Base-by-base conservation (phyloP, 78 protist genomes). In the Emiliania huxleyi region DNA sequence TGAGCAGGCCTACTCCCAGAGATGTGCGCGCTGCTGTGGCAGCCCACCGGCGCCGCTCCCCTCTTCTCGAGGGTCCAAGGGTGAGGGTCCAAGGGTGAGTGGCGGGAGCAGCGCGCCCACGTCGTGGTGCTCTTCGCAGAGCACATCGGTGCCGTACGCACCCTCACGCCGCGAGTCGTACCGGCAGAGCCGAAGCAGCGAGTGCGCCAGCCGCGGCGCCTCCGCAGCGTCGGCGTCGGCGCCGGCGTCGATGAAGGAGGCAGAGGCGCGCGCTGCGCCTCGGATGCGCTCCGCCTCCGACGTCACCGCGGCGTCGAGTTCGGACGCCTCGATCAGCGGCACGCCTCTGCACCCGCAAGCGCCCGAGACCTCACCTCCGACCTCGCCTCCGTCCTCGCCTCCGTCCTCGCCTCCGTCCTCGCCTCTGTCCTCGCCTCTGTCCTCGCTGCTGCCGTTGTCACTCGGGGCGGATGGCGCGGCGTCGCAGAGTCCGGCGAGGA, bases 71-170 rank as follows among this genome's bases (percentile, higher is more conserved):
- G n/a, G n/a, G n/a, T n/a, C n/a, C n/a, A n/a, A n/a, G n/a, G n/a
- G n/a, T n/a, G n/a, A n/a, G n/a, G n/a, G n/a, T n/a, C n/a, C n/a
- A n/a, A n/a, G n/a, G n/a, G n/a, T n/a, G n/a, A n/a, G n/a, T n/a
- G n/a, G n/a, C n/a, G n/a, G n/a, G n/a, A n/a, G n/a, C n/a, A n/a
- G n/a, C n/a, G n/a, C n/a, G n/a, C n/a, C 87, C n/a, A 77, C 87
- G 87, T 77, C 87, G 43, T 40, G 38, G 87, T 77, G 87, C 26
- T 37, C 49, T 8, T 77, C 87, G 48, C 87, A 77, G 48, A 77
- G 87, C n/a, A 77, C 49, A 29, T 19, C 25, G 22, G 43, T 12
- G 48, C 87, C 87, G 87, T 18, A 40, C 26, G 42, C 87, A 21
- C 87, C 87, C n/a, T 42, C 48, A 19, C 0, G 15, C 0, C n/a